Base-by-base conservation (phyloP, 768 basidiomycete species). In the Boletus speciosus region DNA sequence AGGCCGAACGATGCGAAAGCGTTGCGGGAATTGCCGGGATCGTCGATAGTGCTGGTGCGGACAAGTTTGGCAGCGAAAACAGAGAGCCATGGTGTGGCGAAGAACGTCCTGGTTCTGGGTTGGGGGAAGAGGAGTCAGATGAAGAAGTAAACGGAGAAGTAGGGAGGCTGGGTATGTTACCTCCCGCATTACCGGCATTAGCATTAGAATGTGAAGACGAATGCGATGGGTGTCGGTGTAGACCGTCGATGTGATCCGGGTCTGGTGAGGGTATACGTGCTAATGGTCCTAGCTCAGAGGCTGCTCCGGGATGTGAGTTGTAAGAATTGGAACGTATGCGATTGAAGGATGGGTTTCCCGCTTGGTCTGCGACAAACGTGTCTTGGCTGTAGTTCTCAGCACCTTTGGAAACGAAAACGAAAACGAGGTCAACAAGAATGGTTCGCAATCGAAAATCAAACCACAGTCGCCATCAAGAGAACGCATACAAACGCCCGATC, bases 241-340 rank as follows among this genome's bases (percentile, higher is more conserved):
- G 78, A n/a, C 88, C 92, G 61, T 90, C 93, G 59, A 90, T 93
- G 59, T 89, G 86, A 66, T 87, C 88, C 49, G 90, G 88, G 65
- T 94, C 89, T 3, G 89, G 86, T 6, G 86, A 82, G 47, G 91
- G 90, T 54, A 94, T 85, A 51, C 82, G 85, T 31, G 90, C 87
- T 39, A 94, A 77, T 6, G 91, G 91, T 27, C 90, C 90, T 21
- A 78, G 74, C 58, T 85, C 82, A 5, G 78, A 74, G 45, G 76
- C 79, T 19, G 71, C 66, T 37, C 66, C 69, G 5, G 78, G 71
- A 50, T 75, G 73, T 21, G 79, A 75, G 57, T 81, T 82, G 74
- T 93, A 90, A 21, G 93, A 96, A 70, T 94, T 94, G 43, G 93
- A 89, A 44, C 93, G 85, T 44, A 77, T 71, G 47, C 88, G 84